Conservation (phyloP, 352 stramenopile genomes). For the Thalassiosira mediterranea region DNA sequence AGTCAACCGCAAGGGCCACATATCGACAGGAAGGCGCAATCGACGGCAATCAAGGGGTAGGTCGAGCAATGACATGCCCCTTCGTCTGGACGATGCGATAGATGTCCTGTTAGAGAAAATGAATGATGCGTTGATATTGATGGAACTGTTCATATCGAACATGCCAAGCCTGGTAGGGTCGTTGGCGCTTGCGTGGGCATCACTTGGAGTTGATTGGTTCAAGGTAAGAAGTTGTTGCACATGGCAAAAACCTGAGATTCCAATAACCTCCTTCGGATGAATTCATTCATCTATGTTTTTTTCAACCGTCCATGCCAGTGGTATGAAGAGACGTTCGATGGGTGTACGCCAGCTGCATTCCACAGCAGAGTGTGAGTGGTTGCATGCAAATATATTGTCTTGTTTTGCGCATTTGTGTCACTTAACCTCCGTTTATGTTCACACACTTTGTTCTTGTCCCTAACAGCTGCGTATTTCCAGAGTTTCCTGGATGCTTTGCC, state of each 20-base stretch:
- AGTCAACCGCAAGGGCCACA: too few relatives aligned
- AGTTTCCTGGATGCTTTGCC: conserved; percentile 80
- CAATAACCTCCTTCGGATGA: conserved; percentile 5
- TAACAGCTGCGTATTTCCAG: conserved; percentile 50
- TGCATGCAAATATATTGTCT: not conserved
- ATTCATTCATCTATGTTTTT: too few relatives aligned
- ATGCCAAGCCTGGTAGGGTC: conserved; percentile 72
- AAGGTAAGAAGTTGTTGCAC: conserved; percentile 51
- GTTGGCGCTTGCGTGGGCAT: conserved; percentile 65
- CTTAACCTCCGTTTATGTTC: too few relatives aligned
- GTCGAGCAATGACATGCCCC: conserved; percentile 3
- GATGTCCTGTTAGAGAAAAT: conserved; percentile 35
- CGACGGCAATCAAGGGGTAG: not conserved
- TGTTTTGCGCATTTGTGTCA: not conserved
- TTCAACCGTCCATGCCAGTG: conserved; percentile 23
- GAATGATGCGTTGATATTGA: conserved; percentile 6
- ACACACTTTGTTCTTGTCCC: not conserved
- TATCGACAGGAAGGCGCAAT: too few relatives aligned
- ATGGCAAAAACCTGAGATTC: conserved; percentile 5
- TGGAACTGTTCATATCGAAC: conserved; percentile 74
- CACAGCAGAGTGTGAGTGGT: conserved; percentile 55
- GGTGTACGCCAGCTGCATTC: conserved; percentile 72
- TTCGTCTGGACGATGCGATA: conserved; percentile 45
- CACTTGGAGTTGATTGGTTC: conserved; percentile 78
- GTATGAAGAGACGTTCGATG: conserved; percentile 68